A percentile compares a stretch with the other conserved stretches of the same genome.
Conservation (phyloP, 106 monocot species). For the Acorus gramineus region DNA sequence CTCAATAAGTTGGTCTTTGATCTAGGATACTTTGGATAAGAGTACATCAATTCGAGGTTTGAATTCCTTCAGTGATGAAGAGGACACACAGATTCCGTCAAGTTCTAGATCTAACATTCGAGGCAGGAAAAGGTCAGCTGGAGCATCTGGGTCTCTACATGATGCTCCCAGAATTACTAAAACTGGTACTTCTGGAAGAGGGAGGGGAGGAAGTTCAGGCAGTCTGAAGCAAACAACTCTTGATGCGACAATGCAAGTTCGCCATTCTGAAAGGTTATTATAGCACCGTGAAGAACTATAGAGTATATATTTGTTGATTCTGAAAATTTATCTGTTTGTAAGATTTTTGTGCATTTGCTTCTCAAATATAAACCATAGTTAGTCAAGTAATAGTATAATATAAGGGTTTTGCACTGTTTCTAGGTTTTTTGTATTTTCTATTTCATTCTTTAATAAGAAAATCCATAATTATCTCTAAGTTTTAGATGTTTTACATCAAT, state of each 20-base stretch:
- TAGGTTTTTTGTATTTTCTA: too few species aligned
- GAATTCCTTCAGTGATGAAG: slow-evolving; percentile 79
- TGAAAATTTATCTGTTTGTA: background rate
- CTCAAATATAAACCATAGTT: too few species aligned
- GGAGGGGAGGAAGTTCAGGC: slow-evolving; percentile 72
- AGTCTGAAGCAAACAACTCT: slow-evolving; percentile 75
- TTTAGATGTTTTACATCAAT: too few species aligned
- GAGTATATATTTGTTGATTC: background rate
- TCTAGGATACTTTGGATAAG: slow-evolving; percentile 44
- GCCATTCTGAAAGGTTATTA: slow-evolving; percentile 47
- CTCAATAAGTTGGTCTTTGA: slow-evolving; percentile 3
- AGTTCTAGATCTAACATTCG: slow-evolving; percentile 28
- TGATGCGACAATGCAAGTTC: slow-evolving; percentile 39
- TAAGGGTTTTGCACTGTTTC: too few species aligned
- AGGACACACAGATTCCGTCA: slow-evolving; percentile 43
- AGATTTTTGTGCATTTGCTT: background rate
- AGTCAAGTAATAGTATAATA: too few species aligned
- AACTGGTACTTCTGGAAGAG: slow-evolving; percentile 46
- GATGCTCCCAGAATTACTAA: slow-evolving; percentile 18
- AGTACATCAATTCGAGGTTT: slow-evolving; percentile 18
- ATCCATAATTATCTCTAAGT: background rate
- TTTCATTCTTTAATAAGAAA: too few species aligned
- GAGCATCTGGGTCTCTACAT: slow-evolving; percentile 16
- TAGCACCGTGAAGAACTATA: background rate
- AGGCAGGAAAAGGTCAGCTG: slow-evolving; percentile 35